A percentile compares a stretch with the other conserved stretches of the same genome.
Evolutionary conservation across 129 eudicot species (phyloP).

Genomic region (Smallanthus sonchifolius): DNA sequence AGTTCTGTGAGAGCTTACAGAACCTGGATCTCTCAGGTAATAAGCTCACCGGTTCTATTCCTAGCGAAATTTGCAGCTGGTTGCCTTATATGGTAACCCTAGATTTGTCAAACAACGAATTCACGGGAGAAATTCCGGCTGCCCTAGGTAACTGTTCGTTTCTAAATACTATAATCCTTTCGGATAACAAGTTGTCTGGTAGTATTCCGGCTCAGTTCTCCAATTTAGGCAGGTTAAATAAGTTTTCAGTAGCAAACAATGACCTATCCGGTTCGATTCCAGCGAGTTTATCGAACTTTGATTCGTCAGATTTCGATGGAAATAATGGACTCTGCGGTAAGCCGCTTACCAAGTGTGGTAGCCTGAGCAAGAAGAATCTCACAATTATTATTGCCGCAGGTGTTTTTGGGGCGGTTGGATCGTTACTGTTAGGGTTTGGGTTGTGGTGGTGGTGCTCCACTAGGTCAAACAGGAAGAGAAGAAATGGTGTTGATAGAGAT

Average conservation of each 20-base stretch:
- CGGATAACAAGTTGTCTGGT: constrained; percentile 53
- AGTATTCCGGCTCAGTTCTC: constrained; percentile 45
- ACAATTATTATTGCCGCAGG: constrained; percentile 65
- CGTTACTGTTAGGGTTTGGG: constrained; percentile 68
- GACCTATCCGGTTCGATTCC: constrained; percentile 58
- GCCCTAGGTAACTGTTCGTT: constrained; percentile 50
- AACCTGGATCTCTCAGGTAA: constrained; percentile 62
- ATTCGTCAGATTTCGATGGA: constrained; percentile 31
- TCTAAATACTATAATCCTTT: constrained; percentile 44
- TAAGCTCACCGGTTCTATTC: constrained; percentile 57
- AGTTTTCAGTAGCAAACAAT: constrained; percentile 58
- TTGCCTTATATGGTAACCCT: constrained; percentile 57
- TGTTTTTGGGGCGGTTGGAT: constrained; percentile 68
- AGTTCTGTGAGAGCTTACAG: constrained; percentile 59
- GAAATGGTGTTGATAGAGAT: constrained; percentile 49
- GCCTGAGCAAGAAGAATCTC: constrained; percentile 58
- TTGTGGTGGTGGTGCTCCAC: constrained; percentile 72
- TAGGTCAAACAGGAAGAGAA: constrained; percentile 40
- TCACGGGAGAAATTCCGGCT: constrained; percentile 55
- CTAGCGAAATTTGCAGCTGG: constrained; percentile 53
- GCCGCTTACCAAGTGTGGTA: constrained; percentile 56
- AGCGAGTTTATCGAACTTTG: constrained; percentile 13
- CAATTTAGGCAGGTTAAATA: constrained; percentile 47
- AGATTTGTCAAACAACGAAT: constrained; percentile 55
- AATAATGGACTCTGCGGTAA: constrained; percentile 65